Evolutionary conservation across 2,329 filamentous ascomycete genomes (phyloP), one percentile per base, ranked within the genome.

Genomic region (Apiospora arundinis): DNA sequence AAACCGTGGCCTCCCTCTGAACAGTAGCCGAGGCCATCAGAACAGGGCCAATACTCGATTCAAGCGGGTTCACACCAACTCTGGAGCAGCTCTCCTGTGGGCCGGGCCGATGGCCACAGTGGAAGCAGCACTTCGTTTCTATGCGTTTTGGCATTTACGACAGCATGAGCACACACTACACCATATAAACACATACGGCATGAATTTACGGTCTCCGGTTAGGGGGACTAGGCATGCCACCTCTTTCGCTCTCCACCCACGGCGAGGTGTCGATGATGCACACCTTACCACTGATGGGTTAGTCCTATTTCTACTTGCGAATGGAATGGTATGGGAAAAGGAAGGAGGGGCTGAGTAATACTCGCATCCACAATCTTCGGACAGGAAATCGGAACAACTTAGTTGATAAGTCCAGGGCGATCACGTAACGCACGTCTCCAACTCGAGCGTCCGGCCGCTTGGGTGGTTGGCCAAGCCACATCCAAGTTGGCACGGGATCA

Each of bases 151-250:
- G 71, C 68, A 69, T 75, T 74, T 77, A 77, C 70, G 76, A 76
- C 70, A 73, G 72, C 74, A 77, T 77, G 76, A 77, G 72, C 72
- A 75, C 72, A 75, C 73, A 72, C 40, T 69, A 70, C n/a, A 68
- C 70, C 72, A 72, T 74, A 69, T 70, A 74, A 74, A 75, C 73
- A 72, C 74, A 70, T 69, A 77, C 70, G 74, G 74, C 71, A 73
- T 68, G 72, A 65, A 73, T 74, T 73, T 67, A 70, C 66, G 65
- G 40, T 46, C 65, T 67, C 40, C 70, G 73, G 65, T 71, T 73
- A 67, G 67, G 28, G 25, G 21, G 37, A 46, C 45, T 56, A 32
- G 40, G 73, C 71, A 68, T 71, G 67, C 74, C 74, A 63, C 72
- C 74, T 69, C 73, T 69, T 37, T 63, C 56, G 32, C 56, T 63